Evolutionary conservation across 2,329 filamentous ascomycete genomes (phyloP), one percentile per base, ranked within the genome.

Genomic region (Cadophora luteo-olivacea): DNA sequence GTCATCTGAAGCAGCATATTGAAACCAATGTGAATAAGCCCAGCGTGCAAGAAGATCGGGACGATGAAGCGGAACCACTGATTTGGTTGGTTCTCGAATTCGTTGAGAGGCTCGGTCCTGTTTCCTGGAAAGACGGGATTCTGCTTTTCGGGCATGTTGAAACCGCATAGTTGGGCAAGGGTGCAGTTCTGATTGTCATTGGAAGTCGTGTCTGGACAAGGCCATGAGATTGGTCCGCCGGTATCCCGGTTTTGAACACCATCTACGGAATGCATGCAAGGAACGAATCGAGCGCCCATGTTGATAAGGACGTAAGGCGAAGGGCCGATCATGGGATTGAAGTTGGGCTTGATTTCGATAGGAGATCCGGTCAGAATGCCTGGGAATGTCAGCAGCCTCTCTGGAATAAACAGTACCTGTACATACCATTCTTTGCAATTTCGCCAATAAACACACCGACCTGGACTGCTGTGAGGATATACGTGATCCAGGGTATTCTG

Each of bases 21-120:
- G 85, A 98, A 97, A 19, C 89, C 92, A 68, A 99, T 97, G 78
- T 99, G 96, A 71, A 99, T 91, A 66, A 99, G 82, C 16, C 96
- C 96, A 1, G 93, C 94, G 77, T 99, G 96, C 75, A 99, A 84
- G 82, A 99, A 99, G 70, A 99, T 97, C 49, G 96, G 95, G 1
- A 91, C 83, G 77, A 99, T 97, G 82, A 99, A 98, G 69, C 96
- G 92, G 81, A 88, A 99, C 96, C 96, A 99, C 79, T 99, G 96
- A 78, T 98, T 90, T 0, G 96, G 96, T 29, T 74, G 68, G 22
- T 69, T 85, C 11, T 71, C 81, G 38, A 68, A 70, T 75, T 86
- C 83, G 65, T 82, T 73, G 33, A 79, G 57, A 16, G 62, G 29
- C 24, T 62, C 55, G 51, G 61, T 48, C 36, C 16, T 38, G 74